Evolutionary conservation across 495 filamentous ascomycete species (phyloP).

Genomic region (Symbiotaphrina buchneri): DNA sequence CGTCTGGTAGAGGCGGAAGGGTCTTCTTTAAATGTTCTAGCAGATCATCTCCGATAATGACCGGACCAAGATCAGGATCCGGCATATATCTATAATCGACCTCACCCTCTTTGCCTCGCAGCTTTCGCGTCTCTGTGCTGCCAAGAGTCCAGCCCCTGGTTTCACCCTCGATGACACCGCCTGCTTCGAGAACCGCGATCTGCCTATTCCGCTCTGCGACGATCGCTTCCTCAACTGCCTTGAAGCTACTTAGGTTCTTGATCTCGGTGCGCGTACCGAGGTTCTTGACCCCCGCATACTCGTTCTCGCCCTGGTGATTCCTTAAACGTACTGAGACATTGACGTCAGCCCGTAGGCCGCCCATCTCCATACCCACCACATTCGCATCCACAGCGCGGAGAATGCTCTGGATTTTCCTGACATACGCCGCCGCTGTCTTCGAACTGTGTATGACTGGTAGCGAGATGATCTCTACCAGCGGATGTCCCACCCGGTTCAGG

Average conservation of each 20-base stretch:
- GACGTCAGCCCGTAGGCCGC: slow-evolving; percentile 79
- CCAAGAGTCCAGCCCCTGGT: slow-evolving; percentile 83
- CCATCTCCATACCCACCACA: slow-evolving; percentile 77
- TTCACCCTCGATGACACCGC: slow-evolving; percentile 62
- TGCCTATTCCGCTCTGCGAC: slow-evolving; percentile 77
- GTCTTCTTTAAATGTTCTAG: slow-evolving; percentile 31
- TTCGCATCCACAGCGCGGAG: slow-evolving; percentile 65
- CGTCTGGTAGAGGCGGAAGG: slow-evolving; percentile 49
- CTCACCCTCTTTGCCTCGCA: slow-evolving; percentile 89
- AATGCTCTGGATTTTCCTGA: slow-evolving; percentile 70
- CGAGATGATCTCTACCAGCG: slow-evolving; percentile 90
- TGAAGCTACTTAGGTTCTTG: slow-evolving; percentile 91
- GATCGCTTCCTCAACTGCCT: slow-evolving; percentile 84
- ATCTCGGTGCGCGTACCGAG: slow-evolving; percentile 88
- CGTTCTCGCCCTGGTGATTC: slow-evolving; percentile 14
- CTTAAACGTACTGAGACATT: slow-evolving; percentile 62
- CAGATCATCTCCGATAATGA: slow-evolving; percentile 51
- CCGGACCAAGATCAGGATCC: slow-evolving; percentile 70
- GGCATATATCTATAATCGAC: slow-evolving; percentile 98
- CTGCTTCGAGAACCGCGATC: slow-evolving; percentile 55
- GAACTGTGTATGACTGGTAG: slow-evolving; percentile 66
- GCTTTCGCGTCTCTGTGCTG: slow-evolving; percentile 45
- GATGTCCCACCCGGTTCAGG: slow-evolving; percentile 80
- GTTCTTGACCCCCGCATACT: slow-evolving; percentile 28
- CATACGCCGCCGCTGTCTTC: slow-evolving; percentile 63